These are phyloP conservation scores for Barnettozyma sucrosica DNA, from an alignment of 805 yeast species.

Conservation along the genomic window DNA sequence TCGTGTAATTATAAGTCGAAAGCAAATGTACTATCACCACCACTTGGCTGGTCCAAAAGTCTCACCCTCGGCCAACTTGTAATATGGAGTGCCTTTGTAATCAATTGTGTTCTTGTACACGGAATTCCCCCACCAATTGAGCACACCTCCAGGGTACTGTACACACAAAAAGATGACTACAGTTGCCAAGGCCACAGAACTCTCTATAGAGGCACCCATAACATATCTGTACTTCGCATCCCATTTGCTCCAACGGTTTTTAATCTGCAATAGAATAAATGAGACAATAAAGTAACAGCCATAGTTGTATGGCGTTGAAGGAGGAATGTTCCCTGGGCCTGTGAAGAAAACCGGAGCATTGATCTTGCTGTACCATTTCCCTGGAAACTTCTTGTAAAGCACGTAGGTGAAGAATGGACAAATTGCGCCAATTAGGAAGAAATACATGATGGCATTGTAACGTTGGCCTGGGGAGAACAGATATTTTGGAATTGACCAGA, in stretches of 20 bases:
- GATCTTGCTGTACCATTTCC: constrained; percentile 31
- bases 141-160: constrained; percentile 37
- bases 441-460: constrained; percentile 50
- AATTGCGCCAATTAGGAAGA: constrained; percentile 48
- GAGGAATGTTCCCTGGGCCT: constrained; percentile 58
- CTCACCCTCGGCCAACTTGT: constrained; percentile 31
- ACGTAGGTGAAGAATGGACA: constrained; percentile 30
- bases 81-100: constrained; percentile 28
- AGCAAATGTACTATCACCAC: not conserved
- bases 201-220: constrained; percentile 51
- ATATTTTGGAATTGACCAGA: constrained; percentile 48
- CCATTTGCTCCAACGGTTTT: constrained; percentile 45
- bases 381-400: constrained; percentile 26
- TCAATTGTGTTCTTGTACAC: constrained; percentile 39
- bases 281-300: constrained; percentile 45
- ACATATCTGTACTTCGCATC: constrained; percentile 54
- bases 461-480: constrained; percentile 41
- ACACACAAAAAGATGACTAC: constrained; percentile 50
- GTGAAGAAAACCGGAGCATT: constrained; percentile 61
- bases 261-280: constrained; percentile 38
- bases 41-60: not conserved
- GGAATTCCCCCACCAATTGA: constrained; percentile 56
- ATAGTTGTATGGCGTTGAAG: constrained; percentile 67
- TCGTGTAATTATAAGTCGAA: not conserved
- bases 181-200: constrained; percentile 57